These are phyloP conservation scores for Gymnopilus junonius DNA, from an alignment of 768 basidiomycete species.

Conservation along the genomic window DNA sequence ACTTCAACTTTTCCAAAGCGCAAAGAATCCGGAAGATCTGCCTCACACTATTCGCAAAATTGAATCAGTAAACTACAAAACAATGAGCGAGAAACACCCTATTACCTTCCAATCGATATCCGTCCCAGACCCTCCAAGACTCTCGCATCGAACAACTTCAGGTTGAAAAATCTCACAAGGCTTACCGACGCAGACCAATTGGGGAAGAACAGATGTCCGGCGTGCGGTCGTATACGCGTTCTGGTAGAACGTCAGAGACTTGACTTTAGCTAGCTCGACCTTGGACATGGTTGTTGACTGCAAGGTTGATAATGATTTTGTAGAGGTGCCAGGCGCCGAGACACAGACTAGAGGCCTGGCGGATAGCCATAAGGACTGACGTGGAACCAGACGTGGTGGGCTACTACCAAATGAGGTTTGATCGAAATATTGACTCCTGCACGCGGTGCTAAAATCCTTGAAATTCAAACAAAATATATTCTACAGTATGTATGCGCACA, in stretches of 20 bases:
- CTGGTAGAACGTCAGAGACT: constrained; percentile 79
- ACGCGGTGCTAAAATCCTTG: not conserved
- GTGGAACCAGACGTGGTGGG: constrained; percentile 37
- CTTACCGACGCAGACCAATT: constrained; percentile 81
- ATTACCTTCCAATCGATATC: constrained; percentile 93
- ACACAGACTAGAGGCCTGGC: not conserved
- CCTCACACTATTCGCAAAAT: constrained; percentile 66
- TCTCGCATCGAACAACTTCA: constrained; percentile 84
- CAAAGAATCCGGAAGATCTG: constrained; percentile 82
- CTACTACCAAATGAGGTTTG: constrained; percentile 15
- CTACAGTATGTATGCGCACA: not conserved
- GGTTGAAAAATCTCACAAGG: constrained; percentile 80
- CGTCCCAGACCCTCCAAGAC: constrained; percentile 70
- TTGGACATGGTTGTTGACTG: constrained; percentile 56
- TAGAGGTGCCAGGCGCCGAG: not conserved
- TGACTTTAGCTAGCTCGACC: constrained; percentile 72
- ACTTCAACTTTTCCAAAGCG: constrained; percentile 87
- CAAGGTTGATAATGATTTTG: not conserved
- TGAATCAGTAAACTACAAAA: not conserved
- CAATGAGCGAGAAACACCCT: constrained; percentile 14
- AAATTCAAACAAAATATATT: not conserved
- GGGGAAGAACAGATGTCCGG: constrained; percentile 71
- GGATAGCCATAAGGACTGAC: constrained; percentile 24
- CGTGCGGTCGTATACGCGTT: constrained; percentile 65
- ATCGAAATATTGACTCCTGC: not conserved